Conservation (phyloP, 306 rosid species). For the Potentilla sterilis region DNA sequence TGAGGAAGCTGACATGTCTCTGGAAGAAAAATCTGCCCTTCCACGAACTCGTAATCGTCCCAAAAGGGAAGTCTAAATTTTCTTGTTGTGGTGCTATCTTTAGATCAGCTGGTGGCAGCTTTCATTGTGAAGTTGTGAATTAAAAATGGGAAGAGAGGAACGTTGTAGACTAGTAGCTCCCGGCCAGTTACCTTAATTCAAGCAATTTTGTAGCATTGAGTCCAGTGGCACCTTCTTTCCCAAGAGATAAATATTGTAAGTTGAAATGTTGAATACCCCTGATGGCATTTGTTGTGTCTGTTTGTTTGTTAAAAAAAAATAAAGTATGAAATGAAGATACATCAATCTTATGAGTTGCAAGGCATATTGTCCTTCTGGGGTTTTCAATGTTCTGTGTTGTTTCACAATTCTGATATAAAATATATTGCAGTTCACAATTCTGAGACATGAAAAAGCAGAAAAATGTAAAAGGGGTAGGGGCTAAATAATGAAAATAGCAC, state of each 20-base stretch:
- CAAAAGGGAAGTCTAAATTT: slow-evolving; percentile 55
- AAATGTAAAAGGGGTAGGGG: background rate
- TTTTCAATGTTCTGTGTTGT: background rate
- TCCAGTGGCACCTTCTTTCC: background rate
- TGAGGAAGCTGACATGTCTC: slow-evolving; percentile 27
- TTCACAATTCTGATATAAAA: background rate
- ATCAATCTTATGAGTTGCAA: background rate
- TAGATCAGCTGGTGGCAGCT: background rate
- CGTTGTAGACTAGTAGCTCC: slow-evolving; percentile 8
- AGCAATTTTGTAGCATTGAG: slow-evolving; percentile 9
- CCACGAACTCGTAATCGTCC: slow-evolving; percentile 78
- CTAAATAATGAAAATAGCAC: background rate
- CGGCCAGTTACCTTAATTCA: slow-evolving; percentile 7
- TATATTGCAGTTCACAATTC: background rate
- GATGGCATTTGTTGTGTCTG: background rate
- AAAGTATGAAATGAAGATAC: background rate
- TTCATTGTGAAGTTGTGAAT: background rate
- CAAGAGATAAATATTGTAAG: background rate
- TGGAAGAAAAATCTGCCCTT: slow-evolving; percentile 54
- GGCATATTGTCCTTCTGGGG: background rate
- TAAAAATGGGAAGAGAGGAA: background rate
- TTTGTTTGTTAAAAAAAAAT: background rate
- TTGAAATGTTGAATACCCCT: background rate
- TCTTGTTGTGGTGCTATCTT: background rate
- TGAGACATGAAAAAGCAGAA: background rate